Percentiles rank a stretch among this genome's conserved stretches.
These are phyloP conservation scores for Starmerella scarabaei DNA, from an alignment of 805 yeast genomes.

Conservation along the genomic window DNA sequence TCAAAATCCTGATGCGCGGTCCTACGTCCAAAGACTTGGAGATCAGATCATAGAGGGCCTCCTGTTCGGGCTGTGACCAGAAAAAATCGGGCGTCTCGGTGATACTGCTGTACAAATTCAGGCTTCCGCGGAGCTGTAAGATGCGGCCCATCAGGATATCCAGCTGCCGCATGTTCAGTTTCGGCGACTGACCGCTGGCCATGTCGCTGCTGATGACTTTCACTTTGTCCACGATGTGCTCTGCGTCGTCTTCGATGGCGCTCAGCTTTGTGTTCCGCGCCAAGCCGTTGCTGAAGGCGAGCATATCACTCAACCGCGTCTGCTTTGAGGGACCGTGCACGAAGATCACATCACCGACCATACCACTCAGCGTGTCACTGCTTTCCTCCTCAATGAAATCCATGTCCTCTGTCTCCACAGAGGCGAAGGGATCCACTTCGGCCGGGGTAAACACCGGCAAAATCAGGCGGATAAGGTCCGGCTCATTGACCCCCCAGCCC, in stretches of 20 bases:
- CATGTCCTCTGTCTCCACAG: constrained; percentile 71
- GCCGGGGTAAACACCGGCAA: constrained; percentile 42
- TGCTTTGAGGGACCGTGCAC: constrained; percentile 39
- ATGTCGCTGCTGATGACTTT: constrained; percentile 51
- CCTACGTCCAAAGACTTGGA: constrained; percentile 61
- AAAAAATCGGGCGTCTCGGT: constrained; percentile 87
- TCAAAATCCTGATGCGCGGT: constrained; percentile 65
- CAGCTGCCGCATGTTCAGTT: constrained; percentile 40
- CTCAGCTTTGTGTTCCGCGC: constrained; percentile 80
- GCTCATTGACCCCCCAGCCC: constrained; percentile 69
- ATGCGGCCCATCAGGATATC: constrained; percentile 60
- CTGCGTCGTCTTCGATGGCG: constrained; percentile 60
- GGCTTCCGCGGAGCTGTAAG: constrained; percentile 63
- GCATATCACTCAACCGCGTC: constrained; percentile 55
- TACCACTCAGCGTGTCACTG: constrained; percentile 30
- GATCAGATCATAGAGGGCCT: constrained; percentile 56
- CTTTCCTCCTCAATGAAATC: constrained; percentile 47
- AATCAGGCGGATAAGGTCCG: constrained; percentile 28
- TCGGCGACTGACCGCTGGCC: constrained; percentile 44
- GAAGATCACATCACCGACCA: constrained; percentile 59
- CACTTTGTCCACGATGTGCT: constrained; percentile 51
- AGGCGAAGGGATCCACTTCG: constrained; percentile 35
- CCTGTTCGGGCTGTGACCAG: constrained; percentile 85
- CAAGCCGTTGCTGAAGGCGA: constrained; percentile 79
- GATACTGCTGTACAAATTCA: constrained; percentile 74